Base-by-base conservation (phyloP, 805 yeast species). In the Candida boleticola region DNA sequence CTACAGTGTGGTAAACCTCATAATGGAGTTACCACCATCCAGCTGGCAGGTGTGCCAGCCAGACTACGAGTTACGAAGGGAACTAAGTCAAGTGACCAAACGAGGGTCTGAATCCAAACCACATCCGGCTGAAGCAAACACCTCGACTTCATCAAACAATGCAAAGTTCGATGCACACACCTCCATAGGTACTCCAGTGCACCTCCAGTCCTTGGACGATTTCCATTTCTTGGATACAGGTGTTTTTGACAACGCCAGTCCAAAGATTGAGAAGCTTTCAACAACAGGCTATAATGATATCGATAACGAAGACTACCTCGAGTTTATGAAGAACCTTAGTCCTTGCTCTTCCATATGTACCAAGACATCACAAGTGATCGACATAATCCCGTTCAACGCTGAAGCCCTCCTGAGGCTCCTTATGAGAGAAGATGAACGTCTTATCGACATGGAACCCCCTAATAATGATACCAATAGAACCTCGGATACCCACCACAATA, bases 321-420 rank as follows among this genome's bases (percentile, higher is more conserved):
- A 38, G 22, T 38, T 22, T n/a, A 38, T 38, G 41, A 9, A 14
- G 14, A 38, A 38, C 21, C 17, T 38, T 3, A 33, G 29, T 26
- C 42, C 39, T 9, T 35, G 43, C 34, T 40, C 35, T 5, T 40
- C 43, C 2, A 31, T n/a, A 5, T 27, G 35, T 19, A 34, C 37
- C n/a, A 39, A 26, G 31, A 26, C 19, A 5, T 36, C 39, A 10
- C 23, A 36, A 17, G 39, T 36, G 30, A 16, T 14, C 4, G 16
- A 27, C 31, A 25, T n/a, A 10, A 18, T 25, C 13, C n/a, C 22
- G 14, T 36, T 20, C 23, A 18, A 25, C 22, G 20, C n/a, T 9
- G 25, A n/a, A 4, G 31, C 31, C 5, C 36, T 33, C 16, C 23
- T 13, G 17, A n/a, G 27, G 13, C 6, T 33, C 17, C 13, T 19